These are phyloP conservation scores for Margaritispora aquatica DNA, from an alignment of 495 filamentous ascomycete species.

Conservation along the genomic window DNA sequence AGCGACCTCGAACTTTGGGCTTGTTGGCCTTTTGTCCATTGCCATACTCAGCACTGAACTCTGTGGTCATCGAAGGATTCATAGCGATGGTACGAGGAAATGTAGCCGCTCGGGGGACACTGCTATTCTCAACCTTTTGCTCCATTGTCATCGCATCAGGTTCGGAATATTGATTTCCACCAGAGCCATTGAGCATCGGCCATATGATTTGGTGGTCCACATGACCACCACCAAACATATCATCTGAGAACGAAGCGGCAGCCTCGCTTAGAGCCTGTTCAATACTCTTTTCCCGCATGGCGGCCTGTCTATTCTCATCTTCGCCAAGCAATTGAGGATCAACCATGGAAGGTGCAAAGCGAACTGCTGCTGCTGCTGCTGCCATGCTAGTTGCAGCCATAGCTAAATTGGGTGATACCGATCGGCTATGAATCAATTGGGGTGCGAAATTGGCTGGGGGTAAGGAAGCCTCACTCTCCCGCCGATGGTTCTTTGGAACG, in stretches of 20 bases:
- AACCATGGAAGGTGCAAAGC: slow-evolving; percentile 38
- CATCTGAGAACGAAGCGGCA: slow-evolving; percentile 5
- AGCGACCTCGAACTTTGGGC: slow-evolving; percentile 60
- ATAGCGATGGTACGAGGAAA: slow-evolving; percentile 43
- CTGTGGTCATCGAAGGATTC: slow-evolving; percentile 41
- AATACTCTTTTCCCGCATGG: slow-evolving; percentile 21
- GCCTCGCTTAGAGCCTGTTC: slow-evolving; percentile 19
- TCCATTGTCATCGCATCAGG: slow-evolving; percentile 3
- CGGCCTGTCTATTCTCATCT: slow-evolving; percentile 16
- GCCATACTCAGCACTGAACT: slow-evolving; percentile 52
- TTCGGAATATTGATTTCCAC: slow-evolving; percentile 9
- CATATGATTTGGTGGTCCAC: slow-evolving; percentile 13
- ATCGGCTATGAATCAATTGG: slow-evolving; percentile 11
- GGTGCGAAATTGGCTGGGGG: slow-evolving; percentile 2
- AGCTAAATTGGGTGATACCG: slow-evolving; percentile 14
- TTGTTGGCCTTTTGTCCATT: slow-evolving; percentile 44
- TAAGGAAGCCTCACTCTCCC: slow-evolving; percentile 13
- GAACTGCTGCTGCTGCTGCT: slow-evolving; percentile 41
- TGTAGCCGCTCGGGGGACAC: neutral
- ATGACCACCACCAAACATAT: slow-evolving; percentile 10
- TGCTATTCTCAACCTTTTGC: neutral
- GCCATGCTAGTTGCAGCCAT: slow-evolving; percentile 19
- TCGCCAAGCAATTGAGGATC: slow-evolving; percentile 41
- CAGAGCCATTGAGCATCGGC: slow-evolving; percentile 16
- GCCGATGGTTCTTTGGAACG: slow-evolving; percentile 6